Base-by-base conservation (phyloP, 2,329 filamentous ascomycete species). In the Xylaria sp. region DNA sequence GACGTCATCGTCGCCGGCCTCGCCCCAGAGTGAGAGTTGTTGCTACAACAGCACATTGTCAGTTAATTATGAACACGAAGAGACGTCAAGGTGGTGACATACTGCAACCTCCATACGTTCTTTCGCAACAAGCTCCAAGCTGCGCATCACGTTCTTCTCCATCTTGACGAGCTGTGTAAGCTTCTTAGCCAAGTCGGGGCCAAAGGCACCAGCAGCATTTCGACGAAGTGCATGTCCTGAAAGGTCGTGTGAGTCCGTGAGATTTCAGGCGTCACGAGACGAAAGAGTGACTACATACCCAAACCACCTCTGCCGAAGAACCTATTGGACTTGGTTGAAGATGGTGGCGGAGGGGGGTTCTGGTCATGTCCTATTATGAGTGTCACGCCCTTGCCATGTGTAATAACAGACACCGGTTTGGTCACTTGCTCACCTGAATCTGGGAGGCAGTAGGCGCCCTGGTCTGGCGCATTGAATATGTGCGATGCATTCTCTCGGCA, bases 101-200 rank as follows among this genome's bases (percentile, higher is more conserved):
- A 96, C 92, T 72, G 94, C 94, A 67, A 97, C 93, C 71, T 97
- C 94, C 92, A 97, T 97, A 70, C 94, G 88, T 82, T 99, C 94
- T 72, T 92, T 88, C 51, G 92, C 92, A 57, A 97, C 94, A 54
- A 91, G 83, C 75, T 99, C 94, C 83, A 97, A 87, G 75, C 92
- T 97, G 76, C 94, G 91, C 94, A 99, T 99, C 59, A 97, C 91
- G 74, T 99, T 97, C 87, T 99, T 99, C 80, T 99, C 94, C 94
- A 99, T 99, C 85, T 99, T 99, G 65, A 99, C 94, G 56, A 99
- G 85, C 79, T 96, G 91, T 47, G 92, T 91, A 64, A 99, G 87
- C 84, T 99, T 99, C 84, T 96, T 97, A 60, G 94, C 89, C 60
- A 99, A 87, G 71, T 99, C 94, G 59, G 92, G 84, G 64, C 85